Evolutionary conservation across 805 yeast genomes (phyloP).

Genomic region (Saccharomycopsis fibuligera): DNA sequence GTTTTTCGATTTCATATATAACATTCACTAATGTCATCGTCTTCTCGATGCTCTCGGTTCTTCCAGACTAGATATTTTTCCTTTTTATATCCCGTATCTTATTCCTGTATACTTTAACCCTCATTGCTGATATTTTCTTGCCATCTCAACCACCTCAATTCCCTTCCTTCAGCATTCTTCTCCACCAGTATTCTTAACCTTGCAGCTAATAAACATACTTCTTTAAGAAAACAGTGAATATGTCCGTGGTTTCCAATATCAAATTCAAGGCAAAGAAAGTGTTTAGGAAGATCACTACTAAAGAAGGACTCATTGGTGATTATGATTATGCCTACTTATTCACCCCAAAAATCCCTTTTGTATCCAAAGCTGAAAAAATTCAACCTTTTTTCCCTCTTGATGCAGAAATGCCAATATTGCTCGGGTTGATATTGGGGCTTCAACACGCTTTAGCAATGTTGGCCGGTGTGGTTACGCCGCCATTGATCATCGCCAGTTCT

Average conservation of each 20-base stretch:
- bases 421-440: slow-evolving; percentile 74
- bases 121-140: too few relatives aligned
- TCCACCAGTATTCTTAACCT: too few relatives aligned
- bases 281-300: slow-evolving; percentile 52
- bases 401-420: slow-evolving; percentile 71
- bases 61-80: too few relatives aligned
- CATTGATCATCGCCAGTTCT: slow-evolving; percentile 57
- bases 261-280: slow-evolving; percentile 20
- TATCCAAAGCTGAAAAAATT: slow-evolving; percentile 36
- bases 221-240: background rate
- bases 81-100: too few relatives aligned
- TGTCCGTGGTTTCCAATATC: background rate
- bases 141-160: too few relatives aligned
- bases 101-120: too few relatives aligned
- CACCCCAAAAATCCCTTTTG: slow-evolving; percentile 74
- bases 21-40: too few relatives aligned
- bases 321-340: slow-evolving; percentile 77
- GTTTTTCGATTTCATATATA: too few relatives aligned
- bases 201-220: too few relatives aligned
- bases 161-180: too few relatives aligned
- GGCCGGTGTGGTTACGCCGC: slow-evolving; percentile 87
- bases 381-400: slow-evolving; percentile 83
- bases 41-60: too few relatives aligned
- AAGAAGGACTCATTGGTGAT: slow-evolving; percentile 80
- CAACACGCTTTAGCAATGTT: slow-evolving; percentile 88